Evolutionary conservation across 257 asterid species (phyloP).

Genomic region (Capsicum rhomboideum): DNA sequence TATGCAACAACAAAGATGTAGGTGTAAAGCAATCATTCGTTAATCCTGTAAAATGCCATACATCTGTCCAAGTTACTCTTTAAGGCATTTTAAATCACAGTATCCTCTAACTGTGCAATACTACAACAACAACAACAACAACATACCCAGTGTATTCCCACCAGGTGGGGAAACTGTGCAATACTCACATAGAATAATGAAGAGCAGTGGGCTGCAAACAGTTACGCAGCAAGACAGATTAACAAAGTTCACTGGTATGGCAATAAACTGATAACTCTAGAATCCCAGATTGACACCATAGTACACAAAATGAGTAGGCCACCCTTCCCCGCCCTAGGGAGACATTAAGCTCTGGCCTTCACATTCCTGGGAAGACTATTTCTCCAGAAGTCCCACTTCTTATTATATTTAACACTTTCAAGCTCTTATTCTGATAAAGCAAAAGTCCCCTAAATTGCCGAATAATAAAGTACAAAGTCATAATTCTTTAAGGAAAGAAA

Average conservation of each 20-base stretch:
- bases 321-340: background rate
- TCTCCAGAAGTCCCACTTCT: background rate
- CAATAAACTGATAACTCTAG: background rate
- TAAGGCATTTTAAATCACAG: background rate
- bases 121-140: no score
- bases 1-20: background rate
- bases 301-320: background rate
- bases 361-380: background rate
- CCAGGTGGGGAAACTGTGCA: no score
- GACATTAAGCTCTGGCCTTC: background rate
- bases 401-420: background rate
- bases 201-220: background rate
- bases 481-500: conserved; percentile 1
- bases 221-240: background rate
- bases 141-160: no score
- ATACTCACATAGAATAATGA: background rate
- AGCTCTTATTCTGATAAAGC: background rate
- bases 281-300: background rate
- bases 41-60: background rate
- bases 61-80: background rate
- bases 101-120: background rate
- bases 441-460: background rate
- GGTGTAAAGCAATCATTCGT: background rate
- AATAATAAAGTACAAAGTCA: background rate
- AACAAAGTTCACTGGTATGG: background rate